These are phyloP conservation scores for Craspedostauros australis DNA, from an alignment of 108 stramenopile species.

Conservation along the genomic window DNA sequence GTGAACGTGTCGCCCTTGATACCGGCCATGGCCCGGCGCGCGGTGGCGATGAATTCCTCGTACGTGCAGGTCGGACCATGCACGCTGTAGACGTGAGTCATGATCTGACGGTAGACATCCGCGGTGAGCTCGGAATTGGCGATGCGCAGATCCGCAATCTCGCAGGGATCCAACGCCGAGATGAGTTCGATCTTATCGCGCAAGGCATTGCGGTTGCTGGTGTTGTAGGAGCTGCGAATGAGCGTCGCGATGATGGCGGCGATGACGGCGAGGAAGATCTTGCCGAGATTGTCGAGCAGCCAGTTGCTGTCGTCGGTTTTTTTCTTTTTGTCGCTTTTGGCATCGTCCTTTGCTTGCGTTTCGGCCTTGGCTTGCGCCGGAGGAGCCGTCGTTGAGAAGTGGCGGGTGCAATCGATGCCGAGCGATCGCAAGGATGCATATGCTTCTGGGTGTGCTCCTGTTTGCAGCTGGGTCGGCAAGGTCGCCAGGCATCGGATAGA, in stretches of 20 bases:
- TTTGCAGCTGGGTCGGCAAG: no score
- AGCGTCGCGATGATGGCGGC: constrained; percentile 49
- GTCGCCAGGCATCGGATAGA: no score
- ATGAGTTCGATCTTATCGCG: constrained; percentile 56
- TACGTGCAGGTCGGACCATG: constrained; percentile 38
- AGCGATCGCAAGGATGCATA: no score
- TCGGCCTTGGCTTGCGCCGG: no score
- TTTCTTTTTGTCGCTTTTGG: no score
- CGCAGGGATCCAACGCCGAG: constrained; percentile 67
- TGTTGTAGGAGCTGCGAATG: constrained; percentile 52
- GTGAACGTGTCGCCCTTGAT: constrained; percentile 62
- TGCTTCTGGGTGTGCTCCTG: no score
- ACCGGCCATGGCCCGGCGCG: constrained; percentile 38
- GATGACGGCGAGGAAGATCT: constrained; percentile 55
- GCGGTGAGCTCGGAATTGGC: constrained; percentile 65
- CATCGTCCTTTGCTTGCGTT: no score
- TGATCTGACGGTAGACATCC: constrained; percentile 40
- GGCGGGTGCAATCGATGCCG: no score
- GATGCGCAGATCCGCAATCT: constrained; percentile 74
- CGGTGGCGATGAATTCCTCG: constrained; percentile 41
- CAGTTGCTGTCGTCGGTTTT: constrained; percentile 55
- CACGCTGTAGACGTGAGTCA: constrained; percentile 21
- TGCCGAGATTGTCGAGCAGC: constrained; percentile 83
- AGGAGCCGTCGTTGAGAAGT: no score
- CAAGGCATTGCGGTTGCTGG: constrained; percentile 39